Evolutionary conservation across 2,329 filamentous ascomycete species (phyloP), one percentile per base, ranked within the genome.

Genomic region (Trichoderma arundinaceum): DNA sequence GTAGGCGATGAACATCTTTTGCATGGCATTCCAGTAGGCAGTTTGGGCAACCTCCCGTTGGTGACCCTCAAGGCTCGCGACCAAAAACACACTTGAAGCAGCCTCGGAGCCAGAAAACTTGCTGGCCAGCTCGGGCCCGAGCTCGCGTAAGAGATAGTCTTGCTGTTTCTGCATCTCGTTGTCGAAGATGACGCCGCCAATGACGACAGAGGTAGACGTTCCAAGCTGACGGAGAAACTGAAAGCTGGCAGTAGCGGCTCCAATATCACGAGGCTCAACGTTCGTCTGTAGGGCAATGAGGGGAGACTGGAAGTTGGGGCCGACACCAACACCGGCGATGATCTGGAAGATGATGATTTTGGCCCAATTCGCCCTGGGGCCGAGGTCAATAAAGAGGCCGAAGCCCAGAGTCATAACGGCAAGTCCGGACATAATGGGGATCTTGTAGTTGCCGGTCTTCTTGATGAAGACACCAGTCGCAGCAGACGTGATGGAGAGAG

Each of bases 111-210:
- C 88, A 3, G 85, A 82, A 6, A 92, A 81, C 28, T 79, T 72
- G 4, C 74, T 70, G 0, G 86, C 86, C 1, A 83, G 77, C 3
- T 83, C 72, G 0, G 77, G 77, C 0, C 84, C 84, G 0, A 91
- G 80, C 4, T 83, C 76, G 35, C 77, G 71, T 22, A 78, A 75
- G 35, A 91, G 81, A 8, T 73, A 72, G 4, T 77, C 72, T 33
- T 82, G 80, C 70, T 87, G 84, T 53, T 79, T 80, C 69, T 86
- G 78, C 87, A 92, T 91, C 66, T 84, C 79, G 74, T 94, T 93
- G 77, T 92, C 88, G 78, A 94, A 93, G 43, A 94, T 84, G 52
- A 92, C 90, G n/a, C 90, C 88, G 28, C 91, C 91, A 44, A 93
- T 81, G 1, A 92, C 90, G 60, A 92, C 84, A 0, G 87, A 88